phyloP scores from a whole-genome alignment of 192 early-diverging fungal species.

The Rhizophagus sp. region DNA sequence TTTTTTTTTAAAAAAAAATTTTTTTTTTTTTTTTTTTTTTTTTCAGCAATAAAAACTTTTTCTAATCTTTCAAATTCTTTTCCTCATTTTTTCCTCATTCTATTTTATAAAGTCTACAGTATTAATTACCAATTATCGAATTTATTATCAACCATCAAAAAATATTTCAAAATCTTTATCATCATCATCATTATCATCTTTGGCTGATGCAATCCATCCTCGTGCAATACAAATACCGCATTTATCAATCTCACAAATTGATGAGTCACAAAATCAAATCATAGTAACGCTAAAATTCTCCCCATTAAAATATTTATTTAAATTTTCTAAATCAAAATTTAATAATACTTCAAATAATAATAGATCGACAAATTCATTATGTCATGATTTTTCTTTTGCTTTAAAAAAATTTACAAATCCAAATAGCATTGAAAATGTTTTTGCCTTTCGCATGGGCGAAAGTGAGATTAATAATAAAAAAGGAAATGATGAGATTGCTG shows the following conservation, averaged over 20 bases:
- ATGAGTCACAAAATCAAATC: conserved; percentile 19
- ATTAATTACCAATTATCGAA: conserved; percentile 30
- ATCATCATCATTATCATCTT: not conserved
- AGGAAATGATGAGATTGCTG: not conserved
- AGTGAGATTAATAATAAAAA: not conserved
- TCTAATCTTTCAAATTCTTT: not conserved
- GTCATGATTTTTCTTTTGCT: conserved; percentile 18
- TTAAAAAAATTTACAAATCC: conserved; percentile 12
- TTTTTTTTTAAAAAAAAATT: too few species aligned
- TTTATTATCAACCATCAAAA: conserved; percentile 22
- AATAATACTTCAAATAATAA: not conserved
- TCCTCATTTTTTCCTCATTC: not conserved
- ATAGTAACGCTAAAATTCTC: conserved; percentile 26
- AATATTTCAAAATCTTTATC: not conserved
- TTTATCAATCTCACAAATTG: conserved; percentile 22
- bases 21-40: too few species aligned
- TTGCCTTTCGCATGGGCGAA: conserved; percentile 28
- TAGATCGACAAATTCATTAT: conserved; percentile 24
- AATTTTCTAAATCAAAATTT: conserved; percentile 28
- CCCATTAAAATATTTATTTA: conserved; percentile 31
- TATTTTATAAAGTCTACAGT: not conserved
- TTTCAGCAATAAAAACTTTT: not conserved
- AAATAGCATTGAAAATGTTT: conserved; percentile 15
- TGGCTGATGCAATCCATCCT: not conserved
- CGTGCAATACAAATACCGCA: conserved; percentile 22